These are phyloP conservation scores for Aquilaria sinensis DNA, from an alignment of 345 rosid genomes.

Conservation along the genomic window DNA sequence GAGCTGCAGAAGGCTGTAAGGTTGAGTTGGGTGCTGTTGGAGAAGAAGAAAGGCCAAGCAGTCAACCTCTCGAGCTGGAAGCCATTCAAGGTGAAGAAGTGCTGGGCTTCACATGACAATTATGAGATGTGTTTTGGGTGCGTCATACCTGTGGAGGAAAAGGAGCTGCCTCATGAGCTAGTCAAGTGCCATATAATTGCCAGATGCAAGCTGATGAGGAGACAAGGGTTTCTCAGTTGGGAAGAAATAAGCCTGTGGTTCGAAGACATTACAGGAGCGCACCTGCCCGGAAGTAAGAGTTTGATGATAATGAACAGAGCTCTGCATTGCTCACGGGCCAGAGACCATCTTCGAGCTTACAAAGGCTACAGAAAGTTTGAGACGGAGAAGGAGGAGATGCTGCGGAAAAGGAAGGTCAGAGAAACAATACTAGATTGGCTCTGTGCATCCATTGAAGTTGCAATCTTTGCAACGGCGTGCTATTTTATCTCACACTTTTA, in stretches of 20 bases:
- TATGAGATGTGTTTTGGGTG: slow-evolving; percentile 23
- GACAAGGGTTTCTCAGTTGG: slow-evolving; percentile 2
- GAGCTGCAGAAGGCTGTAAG: slow-evolving; percentile 15
- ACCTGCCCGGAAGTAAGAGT: slow-evolving; percentile 12
- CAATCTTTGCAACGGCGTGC: slow-evolving; percentile 6
- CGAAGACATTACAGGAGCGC: slow-evolving; percentile 23
- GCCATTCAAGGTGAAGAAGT: slow-evolving; percentile 21
- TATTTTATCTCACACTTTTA: slow-evolving; percentile 2
- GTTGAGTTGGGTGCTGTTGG: slow-evolving; percentile 33
- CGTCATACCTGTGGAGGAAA: slow-evolving; percentile 21
- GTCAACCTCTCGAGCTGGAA: slow-evolving; percentile 31
- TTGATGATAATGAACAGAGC: slow-evolving; percentile 25
- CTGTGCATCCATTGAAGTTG: slow-evolving; percentile 14
- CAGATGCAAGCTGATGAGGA: slow-evolving; percentile 14
- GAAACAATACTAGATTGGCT: slow-evolving; percentile 20
- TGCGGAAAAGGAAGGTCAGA: slow-evolving; percentile 2
- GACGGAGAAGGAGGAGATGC: slow-evolving; percentile 16
- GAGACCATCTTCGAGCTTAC: slow-evolving; percentile 12
- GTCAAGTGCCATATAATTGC: slow-evolving; percentile 19
- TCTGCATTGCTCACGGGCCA: slow-evolving; percentile 14
- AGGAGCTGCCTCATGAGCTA: slow-evolving; percentile 13
- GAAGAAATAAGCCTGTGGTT: slow-evolving; percentile 22
- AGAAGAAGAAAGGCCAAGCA: slow-evolving; percentile 27
- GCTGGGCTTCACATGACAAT: slow-evolving; percentile 14
- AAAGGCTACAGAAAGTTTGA: slow-evolving; percentile 14